phyloP scores from a whole-genome alignment of 2,329 filamentous ascomycete species.

The Cercospora sojina region DNA sequence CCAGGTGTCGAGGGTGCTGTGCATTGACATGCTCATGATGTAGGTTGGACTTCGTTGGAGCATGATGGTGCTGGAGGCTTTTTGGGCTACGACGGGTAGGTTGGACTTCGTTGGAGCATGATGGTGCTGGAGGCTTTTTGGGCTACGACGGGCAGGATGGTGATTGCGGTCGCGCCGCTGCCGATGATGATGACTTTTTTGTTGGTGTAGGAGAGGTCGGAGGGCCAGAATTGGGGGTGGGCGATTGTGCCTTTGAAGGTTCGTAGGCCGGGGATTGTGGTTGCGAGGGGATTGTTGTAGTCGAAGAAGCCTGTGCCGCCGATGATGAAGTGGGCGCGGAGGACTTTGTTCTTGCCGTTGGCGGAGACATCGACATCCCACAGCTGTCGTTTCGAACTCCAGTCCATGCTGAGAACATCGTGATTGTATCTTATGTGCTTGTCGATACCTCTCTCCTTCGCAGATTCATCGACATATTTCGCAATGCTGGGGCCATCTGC shows the following conservation, averaged over 20 bases:
- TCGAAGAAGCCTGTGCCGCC: constrained; percentile 6
- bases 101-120: constrained; percentile 48
- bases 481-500: constrained; percentile 46
- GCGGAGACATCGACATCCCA: constrained; percentile 50
- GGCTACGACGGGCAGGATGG: constrained; percentile 67
- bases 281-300: constrained; percentile 31
- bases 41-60: constrained; percentile 1
- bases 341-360: neutral
- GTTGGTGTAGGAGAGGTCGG: constrained; percentile 61
- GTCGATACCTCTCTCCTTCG: constrained; percentile 45
- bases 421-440: constrained; percentile 46
- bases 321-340: neutral
- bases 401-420: constrained; percentile 43
- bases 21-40: constrained; percentile 9
- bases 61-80: neutral
- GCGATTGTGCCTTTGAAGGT: constrained; percentile 62
- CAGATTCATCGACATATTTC: constrained; percentile 45
- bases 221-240: constrained; percentile 74
- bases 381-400: constrained; percentile 49
- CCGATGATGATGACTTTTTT: constrained; percentile 73
- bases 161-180: constrained; percentile 75
- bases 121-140: neutral
- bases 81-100: constrained; percentile 61
- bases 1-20: neutral
- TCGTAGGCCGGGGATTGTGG: constrained; percentile 64